A percentile compares a stretch with the other conserved stretches of the same genome.
Conservation (phyloP, 2,329 filamentous ascomycete genomes). For the Alternaria ventricosa region DNA sequence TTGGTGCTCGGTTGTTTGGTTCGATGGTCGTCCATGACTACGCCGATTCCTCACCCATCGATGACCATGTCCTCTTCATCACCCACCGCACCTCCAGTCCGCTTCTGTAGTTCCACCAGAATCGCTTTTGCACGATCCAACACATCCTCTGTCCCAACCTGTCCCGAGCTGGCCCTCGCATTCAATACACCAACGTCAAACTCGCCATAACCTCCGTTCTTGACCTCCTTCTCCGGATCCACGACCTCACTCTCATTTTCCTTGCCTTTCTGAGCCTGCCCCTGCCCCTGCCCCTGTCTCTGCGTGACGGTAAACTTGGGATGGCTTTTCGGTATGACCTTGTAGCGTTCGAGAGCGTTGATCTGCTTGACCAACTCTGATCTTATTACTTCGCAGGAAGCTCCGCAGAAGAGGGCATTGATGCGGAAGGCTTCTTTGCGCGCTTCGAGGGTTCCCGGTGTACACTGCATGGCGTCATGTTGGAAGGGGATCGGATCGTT, state of each 20-base stretch:
- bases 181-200: slow-evolving; percentile 92
- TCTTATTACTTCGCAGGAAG: slow-evolving; percentile 64
- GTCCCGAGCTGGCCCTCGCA: slow-evolving; percentile 78
- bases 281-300: background rate
- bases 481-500: slow-evolving; percentile 57
- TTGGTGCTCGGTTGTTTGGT: background rate
- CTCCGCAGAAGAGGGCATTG: slow-evolving; percentile 74
- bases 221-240: slow-evolving; percentile 39
- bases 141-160: slow-evolving; percentile 83
- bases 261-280: slow-evolving; percentile 6
- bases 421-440: slow-evolving; percentile 46
- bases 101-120: slow-evolving; percentile 50
- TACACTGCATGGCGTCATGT: slow-evolving; percentile 42
- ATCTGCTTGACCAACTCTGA: slow-evolving; percentile 38
- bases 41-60: slow-evolving; percentile 20
- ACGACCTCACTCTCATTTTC: slow-evolving; percentile 13
- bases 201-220: slow-evolving; percentile 57
- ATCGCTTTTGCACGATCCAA: slow-evolving; percentile 69
- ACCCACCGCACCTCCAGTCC: slow-evolving; percentile 13
- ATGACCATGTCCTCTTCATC: slow-evolving; percentile 26
- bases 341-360: slow-evolving; percentile 37
- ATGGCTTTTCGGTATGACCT: slow-evolving; percentile 41
- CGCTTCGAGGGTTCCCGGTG: slow-evolving; percentile 49
- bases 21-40: background rate
- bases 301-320: slow-evolving; percentile 20